phyloP scores from a whole-genome alignment of 2,329 filamentous ascomycete genomes.

The Ophiostoma ulmi region DNA sequence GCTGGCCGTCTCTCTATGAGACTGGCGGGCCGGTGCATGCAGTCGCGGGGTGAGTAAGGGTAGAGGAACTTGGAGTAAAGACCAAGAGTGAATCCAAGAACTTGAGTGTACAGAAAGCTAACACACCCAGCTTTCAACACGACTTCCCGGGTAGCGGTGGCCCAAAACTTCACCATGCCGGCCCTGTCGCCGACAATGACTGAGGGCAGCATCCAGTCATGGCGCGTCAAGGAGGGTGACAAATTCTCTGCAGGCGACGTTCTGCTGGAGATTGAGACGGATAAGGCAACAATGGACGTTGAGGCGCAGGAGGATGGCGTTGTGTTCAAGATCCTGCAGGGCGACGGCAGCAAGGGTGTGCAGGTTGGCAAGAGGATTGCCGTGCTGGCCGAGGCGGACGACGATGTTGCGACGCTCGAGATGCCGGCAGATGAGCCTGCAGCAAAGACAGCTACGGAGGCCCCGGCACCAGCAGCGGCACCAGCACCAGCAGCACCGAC shows the following conservation, averaged over 20 bases:
- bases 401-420: slow-evolving; percentile 69
- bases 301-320: slow-evolving; percentile 87
- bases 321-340: slow-evolving; percentile 73
- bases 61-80: not conserved
- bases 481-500: slow-evolving; percentile 16
- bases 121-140: slow-evolving; percentile 55
- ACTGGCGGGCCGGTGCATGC: slow-evolving; percentile 29
- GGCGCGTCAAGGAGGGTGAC: slow-evolving; percentile 85
- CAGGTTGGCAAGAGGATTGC: slow-evolving; percentile 77
- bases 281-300: slow-evolving; percentile 92
- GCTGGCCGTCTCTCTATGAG: slow-evolving; percentile 27
- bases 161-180: slow-evolving; percentile 86
- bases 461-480: not conserved
- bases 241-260: slow-evolving; percentile 78
- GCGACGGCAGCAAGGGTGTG: slow-evolving; percentile 68
- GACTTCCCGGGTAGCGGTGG: slow-evolving; percentile 59
- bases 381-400: slow-evolving; percentile 73
- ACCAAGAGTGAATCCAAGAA: not conserved
- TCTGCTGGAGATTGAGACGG: slow-evolving; percentile 85
- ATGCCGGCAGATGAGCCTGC: slow-evolving; percentile 62
- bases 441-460: slow-evolving; percentile 26
- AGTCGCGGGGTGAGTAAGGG: slow-evolving; percentile 22
- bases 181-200: slow-evolving; percentile 91
- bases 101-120: slow-evolving; percentile 1
- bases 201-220: slow-evolving; percentile 79